Percentiles rank a stretch among this genome's conserved stretches.
These are phyloP conservation scores for Pichia heedii DNA, from an alignment of 805 yeast genomes.

Conservation along the genomic window DNA sequence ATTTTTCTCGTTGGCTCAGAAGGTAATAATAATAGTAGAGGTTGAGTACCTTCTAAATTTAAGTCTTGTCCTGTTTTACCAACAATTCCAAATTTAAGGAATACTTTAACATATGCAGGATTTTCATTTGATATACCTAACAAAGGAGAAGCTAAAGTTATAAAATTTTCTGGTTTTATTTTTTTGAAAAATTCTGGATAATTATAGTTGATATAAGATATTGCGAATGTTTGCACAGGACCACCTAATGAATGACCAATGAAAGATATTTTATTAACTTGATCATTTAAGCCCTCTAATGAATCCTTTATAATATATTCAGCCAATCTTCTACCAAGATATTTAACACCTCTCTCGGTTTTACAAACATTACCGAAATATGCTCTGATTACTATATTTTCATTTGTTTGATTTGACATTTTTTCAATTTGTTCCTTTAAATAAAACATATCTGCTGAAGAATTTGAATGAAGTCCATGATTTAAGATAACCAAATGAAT, in stretches of 20 bases:
- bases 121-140: conserved; percentile 83
- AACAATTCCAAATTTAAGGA: conserved; percentile 79
- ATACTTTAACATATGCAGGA: conserved; percentile 76
- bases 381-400: conserved; percentile 74
- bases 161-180: conserved; percentile 66
- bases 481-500: conserved; percentile 79
- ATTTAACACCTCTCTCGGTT: conserved; percentile 83
- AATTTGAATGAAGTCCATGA: conserved; percentile 88
- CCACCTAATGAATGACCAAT: conserved; percentile 95
- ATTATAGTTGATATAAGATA: conserved; percentile 64
- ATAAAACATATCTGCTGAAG: conserved; percentile 83
- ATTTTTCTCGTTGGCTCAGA: conserved; percentile 61
- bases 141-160: conserved; percentile 81
- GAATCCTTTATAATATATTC: conserved; percentile 55
- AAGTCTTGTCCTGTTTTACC: conserved; percentile 91
- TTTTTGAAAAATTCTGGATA: conserved; percentile 62
- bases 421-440: conserved; percentile 71
- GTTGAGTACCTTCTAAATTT: conserved; percentile 50
- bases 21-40: conserved; percentile 69
- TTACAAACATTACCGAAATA: conserved; percentile 76
- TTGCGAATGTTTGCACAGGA: conserved; percentile 79
- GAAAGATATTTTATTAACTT: conserved; percentile 55
- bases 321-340: conserved; percentile 74
- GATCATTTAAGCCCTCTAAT: conserved; percentile 1
- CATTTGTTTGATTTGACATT: conserved; percentile 33